These are phyloP conservation scores for Sorghum bicolor DNA, from an alignment of 176 grass and related monocot species.

Conservation along the genomic window Sorghum_bicolor_NCBIv3 NC_012872.2:68653501-68654000, in stretches of 20 bases:
- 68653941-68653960: not conserved
- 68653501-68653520: not conserved
- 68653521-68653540: slow-evolving; percentile 4
- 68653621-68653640: not conserved
- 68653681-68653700: not conserved
- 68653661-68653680: slow-evolving; percentile 6
- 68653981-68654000: too few species aligned
- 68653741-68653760: slow-evolving; percentile 54
- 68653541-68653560: not conserved
- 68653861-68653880: not conserved
- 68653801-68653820: slow-evolving; percentile 91
- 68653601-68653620: not conserved
- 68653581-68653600: slow-evolving; percentile 8
- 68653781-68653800: slow-evolving; percentile 76
- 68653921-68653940: slow-evolving; percentile 11
- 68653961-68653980: not conserved
- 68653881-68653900: slow-evolving; percentile 11
- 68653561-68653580: not conserved
- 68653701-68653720: slow-evolving; percentile 11
- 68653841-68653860: slow-evolving; percentile 68
- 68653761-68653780: slow-evolving; percentile 93
- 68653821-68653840: slow-evolving; percentile 97
- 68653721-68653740: slow-evolving; percentile 12
- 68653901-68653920: slow-evolving; percentile 4
- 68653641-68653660: not conserved